Evolutionary conservation across 2,329 filamentous ascomycete species (phyloP).

Genomic region (Colletotrichum camelliae): DNA sequence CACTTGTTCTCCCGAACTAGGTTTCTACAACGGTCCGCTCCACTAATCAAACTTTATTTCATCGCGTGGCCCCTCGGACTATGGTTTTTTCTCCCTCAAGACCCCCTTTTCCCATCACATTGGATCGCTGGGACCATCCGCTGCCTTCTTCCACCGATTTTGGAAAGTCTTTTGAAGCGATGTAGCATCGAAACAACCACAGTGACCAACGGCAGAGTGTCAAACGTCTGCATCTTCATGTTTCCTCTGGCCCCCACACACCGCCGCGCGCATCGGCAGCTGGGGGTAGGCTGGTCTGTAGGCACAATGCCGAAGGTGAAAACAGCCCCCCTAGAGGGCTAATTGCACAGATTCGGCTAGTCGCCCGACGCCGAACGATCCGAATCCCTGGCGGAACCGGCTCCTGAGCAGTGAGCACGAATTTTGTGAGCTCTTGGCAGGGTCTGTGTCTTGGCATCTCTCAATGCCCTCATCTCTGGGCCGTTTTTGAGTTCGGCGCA

Average conservation of each 20-base stretch:
- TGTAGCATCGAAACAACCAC: not conserved
- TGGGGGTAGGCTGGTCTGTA: not conserved
- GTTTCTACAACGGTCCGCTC: not conserved
- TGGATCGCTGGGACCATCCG: not conserved
- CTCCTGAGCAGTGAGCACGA: not conserved
- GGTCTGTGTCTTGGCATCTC: not conserved
- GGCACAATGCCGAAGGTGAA: not conserved
- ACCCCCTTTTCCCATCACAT: not conserved
- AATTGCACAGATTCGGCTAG: not conserved
- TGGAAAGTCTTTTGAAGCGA: not conserved
- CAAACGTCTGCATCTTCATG: not conserved
- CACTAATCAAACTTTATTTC: constrained; percentile 7
- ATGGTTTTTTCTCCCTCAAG: not conserved
- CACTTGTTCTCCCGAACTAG: not conserved
- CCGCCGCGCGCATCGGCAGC: not conserved
- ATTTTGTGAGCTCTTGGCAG: not conserved
- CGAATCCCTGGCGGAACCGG: not conserved
- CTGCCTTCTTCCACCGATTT: not conserved
- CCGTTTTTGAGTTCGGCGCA: not conserved
- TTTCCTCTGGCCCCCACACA: not conserved
- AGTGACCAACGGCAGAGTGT: not conserved
- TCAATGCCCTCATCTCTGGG: not conserved
- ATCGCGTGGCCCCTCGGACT: not conserved
- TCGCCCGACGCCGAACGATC: not conserved
- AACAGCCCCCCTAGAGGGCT: not conserved